These are phyloP conservation scores for Cryptococcus sp. DNA, from an alignment of 1,284 basidiomycete genomes.

Conservation along the genomic window DNA sequence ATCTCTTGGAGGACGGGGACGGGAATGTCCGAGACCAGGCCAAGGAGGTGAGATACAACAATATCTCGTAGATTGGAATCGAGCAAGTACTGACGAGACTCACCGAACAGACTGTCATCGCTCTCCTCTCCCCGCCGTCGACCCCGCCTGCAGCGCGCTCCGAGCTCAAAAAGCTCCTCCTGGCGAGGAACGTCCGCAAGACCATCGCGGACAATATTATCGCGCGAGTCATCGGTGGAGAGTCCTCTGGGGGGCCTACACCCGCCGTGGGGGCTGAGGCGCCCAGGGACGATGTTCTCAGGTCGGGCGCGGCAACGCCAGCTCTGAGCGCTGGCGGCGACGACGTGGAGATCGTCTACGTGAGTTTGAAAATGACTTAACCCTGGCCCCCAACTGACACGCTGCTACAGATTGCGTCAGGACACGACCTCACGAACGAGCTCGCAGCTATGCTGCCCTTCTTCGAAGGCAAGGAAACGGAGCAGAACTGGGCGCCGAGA, in stretches of 20 bases:
- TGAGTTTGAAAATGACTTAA: too few relatives aligned
- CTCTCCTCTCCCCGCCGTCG: conserved; percentile 75
- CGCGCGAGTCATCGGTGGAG: conserved; percentile 44
- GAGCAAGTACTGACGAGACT: background rate
- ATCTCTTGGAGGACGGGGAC: conserved; percentile 84
- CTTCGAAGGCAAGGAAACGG: conserved; percentile 94
- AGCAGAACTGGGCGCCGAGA: conserved; percentile 89
- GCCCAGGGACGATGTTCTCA: conserved; percentile 1
- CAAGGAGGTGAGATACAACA: conserved; percentile 51
- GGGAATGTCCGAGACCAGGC: conserved; percentile 83
- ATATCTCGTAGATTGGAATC: background rate
- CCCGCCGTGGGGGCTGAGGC: conserved; percentile 4
- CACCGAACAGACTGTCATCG: conserved; percentile 62
- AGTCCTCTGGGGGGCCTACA: conserved; percentile 8
- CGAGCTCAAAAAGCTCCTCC: conserved; percentile 88
- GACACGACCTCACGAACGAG: conserved; percentile 78
- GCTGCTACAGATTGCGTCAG: conserved; percentile 67
- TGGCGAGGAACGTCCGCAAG: conserved; percentile 78
- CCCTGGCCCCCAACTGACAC: background rate
- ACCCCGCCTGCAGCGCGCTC: conserved; percentile 81
- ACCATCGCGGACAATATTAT: conserved; percentile 60
- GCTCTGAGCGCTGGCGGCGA: conserved; percentile 31
- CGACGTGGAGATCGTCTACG: conserved; percentile 68
- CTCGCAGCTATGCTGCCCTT: conserved; percentile 70
- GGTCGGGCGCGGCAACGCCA: conserved; percentile 34